These are phyloP conservation scores for Kalanchoe fedtschenkoi DNA, from an alignment of 164 flowering plant species.

Conservation along the genomic window DNA sequence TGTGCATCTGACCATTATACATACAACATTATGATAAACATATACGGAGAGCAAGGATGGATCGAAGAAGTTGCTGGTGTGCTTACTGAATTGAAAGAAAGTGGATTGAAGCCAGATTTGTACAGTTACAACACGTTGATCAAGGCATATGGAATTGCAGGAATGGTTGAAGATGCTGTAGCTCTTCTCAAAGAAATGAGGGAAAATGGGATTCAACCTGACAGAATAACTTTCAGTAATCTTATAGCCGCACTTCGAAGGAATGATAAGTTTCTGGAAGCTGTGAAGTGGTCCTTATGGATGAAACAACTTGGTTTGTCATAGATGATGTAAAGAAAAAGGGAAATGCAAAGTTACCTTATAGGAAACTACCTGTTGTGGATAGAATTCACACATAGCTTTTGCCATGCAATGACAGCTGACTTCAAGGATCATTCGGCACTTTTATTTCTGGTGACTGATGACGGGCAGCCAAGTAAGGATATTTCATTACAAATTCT, in stretches of 20 bases:
- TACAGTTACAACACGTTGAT: constrained; percentile 87
- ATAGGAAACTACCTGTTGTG: too few species aligned
- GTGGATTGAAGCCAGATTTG: constrained; percentile 60
- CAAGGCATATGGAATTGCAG: constrained; percentile 89
- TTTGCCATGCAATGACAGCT: too few species aligned
- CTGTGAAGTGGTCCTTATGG: constrained; percentile 97
- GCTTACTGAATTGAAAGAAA: constrained; percentile 52
- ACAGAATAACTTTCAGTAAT: constrained; percentile 57
- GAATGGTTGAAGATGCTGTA: constrained; percentile 89
- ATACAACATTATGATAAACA: constrained; percentile 75
- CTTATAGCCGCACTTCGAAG: constrained; percentile 46
- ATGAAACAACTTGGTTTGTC: constrained; percentile 72
- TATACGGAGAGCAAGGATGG: constrained; percentile 83
- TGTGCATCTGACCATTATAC: constrained; percentile 59
- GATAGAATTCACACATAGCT: too few species aligned
- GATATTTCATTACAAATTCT: too few species aligned
- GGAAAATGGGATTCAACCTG: constrained; percentile 64
- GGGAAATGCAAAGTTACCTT: not conserved
- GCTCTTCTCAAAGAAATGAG: constrained; percentile 72
- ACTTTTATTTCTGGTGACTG: too few species aligned
- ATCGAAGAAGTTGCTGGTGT: constrained; percentile 73
- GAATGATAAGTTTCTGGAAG: constrained; percentile 80
- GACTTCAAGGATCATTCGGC: too few species aligned
- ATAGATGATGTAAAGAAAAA: not conserved
- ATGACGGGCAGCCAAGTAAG: too few species aligned